Evolutionary conservation across 2,329 filamentous ascomycete species (phyloP).

Genomic region (Trichoderma sp.): DNA sequence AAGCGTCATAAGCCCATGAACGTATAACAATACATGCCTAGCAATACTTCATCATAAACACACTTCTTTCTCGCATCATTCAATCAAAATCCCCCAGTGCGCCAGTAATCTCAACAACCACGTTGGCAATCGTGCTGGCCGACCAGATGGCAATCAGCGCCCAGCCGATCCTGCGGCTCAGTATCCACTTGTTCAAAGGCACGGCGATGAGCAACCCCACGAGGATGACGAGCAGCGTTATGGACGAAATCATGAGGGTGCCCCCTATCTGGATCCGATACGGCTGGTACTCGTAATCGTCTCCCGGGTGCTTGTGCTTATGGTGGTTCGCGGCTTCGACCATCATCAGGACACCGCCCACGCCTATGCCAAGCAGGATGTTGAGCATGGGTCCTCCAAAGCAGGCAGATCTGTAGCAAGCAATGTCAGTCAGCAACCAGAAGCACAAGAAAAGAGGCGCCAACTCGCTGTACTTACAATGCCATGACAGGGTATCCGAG

Average conservation of each 20-base stretch:
- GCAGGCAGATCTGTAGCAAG: constrained; percentile 71
- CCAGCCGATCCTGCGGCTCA: constrained; percentile 81
- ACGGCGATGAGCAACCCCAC: constrained; percentile 77
- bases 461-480: constrained; percentile 49
- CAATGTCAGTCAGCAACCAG: neutral
- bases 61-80: neutral
- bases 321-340: constrained; percentile 67
- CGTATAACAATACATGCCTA: neutral
- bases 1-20: neutral
- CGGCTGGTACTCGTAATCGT: constrained; percentile 67
- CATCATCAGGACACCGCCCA: constrained; percentile 87
- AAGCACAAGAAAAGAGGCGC: neutral
- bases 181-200: constrained; percentile 81
- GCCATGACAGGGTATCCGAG: constrained; percentile 98
- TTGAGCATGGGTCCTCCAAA: constrained; percentile 99
- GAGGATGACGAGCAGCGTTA: constrained; percentile 81
- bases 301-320: constrained; percentile 67
- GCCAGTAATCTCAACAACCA: constrained; percentile 74
- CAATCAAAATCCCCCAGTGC: constrained; percentile 44
- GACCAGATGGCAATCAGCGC: constrained; percentile 78
- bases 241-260: constrained; percentile 80
- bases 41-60: neutral
- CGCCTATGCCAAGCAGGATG: constrained; percentile 90
- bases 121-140: constrained; percentile 77
- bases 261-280: constrained; percentile 84